Evolutionary conservation across 2,329 filamentous ascomycete species (phyloP).

Genomic region (Chrysoporthe austroafricana): DNA sequence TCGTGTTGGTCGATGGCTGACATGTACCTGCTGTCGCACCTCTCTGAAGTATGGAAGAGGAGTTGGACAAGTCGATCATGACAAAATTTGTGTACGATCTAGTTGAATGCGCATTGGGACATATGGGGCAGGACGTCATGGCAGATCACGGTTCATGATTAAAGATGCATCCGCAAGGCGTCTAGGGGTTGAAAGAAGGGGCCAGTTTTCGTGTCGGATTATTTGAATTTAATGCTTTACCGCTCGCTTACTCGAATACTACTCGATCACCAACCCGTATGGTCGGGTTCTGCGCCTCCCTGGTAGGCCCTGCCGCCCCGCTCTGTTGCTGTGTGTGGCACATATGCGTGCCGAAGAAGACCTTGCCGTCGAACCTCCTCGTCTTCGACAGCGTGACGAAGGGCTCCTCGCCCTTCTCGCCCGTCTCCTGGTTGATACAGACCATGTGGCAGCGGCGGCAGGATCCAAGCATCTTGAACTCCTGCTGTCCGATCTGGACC

Average conservation of each 20-base stretch:
- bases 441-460: slow-evolving; percentile 96
- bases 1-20: background rate
- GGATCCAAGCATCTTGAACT: slow-evolving; percentile 75
- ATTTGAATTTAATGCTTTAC: background rate
- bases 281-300: slow-evolving; percentile 44
- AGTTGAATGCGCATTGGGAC: background rate
- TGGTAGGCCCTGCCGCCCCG: slow-evolving; percentile 27
- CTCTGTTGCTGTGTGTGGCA: slow-evolving; percentile 44
- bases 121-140: background rate
- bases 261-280: slow-evolving; percentile 56
- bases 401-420: slow-evolving; percentile 78
- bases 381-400: slow-evolving; percentile 89
- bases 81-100: background rate
- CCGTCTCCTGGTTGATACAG: slow-evolving; percentile 86
- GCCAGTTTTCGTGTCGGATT: background rate
- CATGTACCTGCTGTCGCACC: background rate
- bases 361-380: slow-evolving; percentile 78
- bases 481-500: slow-evolving; percentile 66
- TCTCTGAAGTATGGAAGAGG: background rate
- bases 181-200: background rate
- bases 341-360: slow-evolving; percentile 88
- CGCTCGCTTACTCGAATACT: slow-evolving; percentile 30
- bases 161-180: slow-evolving; percentile 6
- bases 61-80: background rate
- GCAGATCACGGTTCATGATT: background rate